Evolutionary conservation across 805 yeast species (phyloP), one percentile per base, ranked within the genome.

Genomic region (Komagataella pastoris): DNA sequence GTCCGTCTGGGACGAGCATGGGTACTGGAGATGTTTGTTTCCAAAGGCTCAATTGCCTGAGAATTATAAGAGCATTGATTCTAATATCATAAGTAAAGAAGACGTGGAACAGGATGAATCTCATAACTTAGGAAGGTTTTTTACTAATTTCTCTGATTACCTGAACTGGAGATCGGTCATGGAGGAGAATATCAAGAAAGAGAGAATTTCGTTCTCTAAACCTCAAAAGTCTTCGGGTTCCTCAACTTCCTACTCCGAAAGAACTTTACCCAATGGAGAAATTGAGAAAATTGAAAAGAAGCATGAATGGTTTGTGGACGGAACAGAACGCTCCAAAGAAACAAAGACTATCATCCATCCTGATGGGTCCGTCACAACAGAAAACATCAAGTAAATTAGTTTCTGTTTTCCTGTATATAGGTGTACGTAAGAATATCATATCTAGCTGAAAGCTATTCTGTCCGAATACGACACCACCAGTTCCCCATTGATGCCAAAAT

Each of bases 21-120:
- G 97, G 0, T 77, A 81, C 64, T 91, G 97, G 97, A 77, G 90
- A 61, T 91, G 98, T 67, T 68, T 91, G 48, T 84, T 90, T 65
- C 96, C 96, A 10, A 73, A 73, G 60, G 66, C 65, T 8, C 70
- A 54, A 55, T 73, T 58, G 50, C 70, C 59, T 52, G 62, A 53
- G 47, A 30, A 30, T 4, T 30, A 30, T 30, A 30, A 14, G 40
- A 30, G 40, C 40, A 30, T 30, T 30, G 68, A 51, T 56, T 70
- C 64, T 54, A 56, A 63, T 12, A 60, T 74, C 18, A 59, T 81
- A 52, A 72, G 82, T 24, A 78, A 73, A 56, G 88, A 84, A 58
- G 86, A 82, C 57, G 78, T 83, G 24, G 73, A 74, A 54, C 61
- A 65, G 24, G 69, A 70, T 48, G 55, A 54, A 1, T 61, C 65